A percentile compares a stretch with the other conserved stretches of the same genome.
Evolutionary conservation across 164 flowering plant species (phyloP).

Genomic region (Buxus sempervirens): DNA sequence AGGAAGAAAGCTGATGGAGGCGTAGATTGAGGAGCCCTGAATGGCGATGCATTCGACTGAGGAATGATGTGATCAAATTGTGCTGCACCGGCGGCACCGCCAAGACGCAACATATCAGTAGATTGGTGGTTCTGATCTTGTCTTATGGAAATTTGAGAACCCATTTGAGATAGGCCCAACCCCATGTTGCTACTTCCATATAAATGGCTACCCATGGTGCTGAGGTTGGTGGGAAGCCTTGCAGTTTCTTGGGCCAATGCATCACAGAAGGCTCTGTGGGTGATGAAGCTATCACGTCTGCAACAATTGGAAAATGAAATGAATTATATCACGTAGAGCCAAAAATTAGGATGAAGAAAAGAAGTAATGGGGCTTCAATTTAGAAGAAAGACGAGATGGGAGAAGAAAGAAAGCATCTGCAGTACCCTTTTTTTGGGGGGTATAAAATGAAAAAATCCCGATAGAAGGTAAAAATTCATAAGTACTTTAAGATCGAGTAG

Average conservation of each 20-base stretch:
- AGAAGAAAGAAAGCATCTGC: neutral
- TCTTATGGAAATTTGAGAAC: slow-evolving; percentile 37
- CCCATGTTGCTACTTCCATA: slow-evolving; percentile 46
- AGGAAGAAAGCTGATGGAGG: slow-evolving; percentile 33
- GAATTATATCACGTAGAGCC: slow-evolving; percentile 6
- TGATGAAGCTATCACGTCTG: slow-evolving; percentile 92
- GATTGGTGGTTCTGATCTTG: slow-evolving; percentile 39
- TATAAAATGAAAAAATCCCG: neutral
- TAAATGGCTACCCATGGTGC: slow-evolving; percentile 52
- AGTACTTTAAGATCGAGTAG: too few relatives aligned
- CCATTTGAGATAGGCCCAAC: slow-evolving; percentile 51
- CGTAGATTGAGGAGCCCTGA: slow-evolving; percentile 22
- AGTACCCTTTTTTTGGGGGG: too few relatives aligned
- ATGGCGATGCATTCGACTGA: slow-evolving; percentile 24
- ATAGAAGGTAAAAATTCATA: neutral
- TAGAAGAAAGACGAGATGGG: neutral
- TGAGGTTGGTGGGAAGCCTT: slow-evolving; percentile 54
- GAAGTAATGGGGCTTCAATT: neutral
- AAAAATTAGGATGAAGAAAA: neutral
- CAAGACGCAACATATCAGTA: slow-evolving; percentile 42
- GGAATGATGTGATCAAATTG: slow-evolving; percentile 46
- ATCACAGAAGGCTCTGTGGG: slow-evolving; percentile 92
- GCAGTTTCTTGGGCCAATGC: slow-evolving; percentile 88
- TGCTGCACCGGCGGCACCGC: slow-evolving; percentile 28
- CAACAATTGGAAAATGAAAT: slow-evolving; percentile 11